Conservation (phyloP, 306 rosid species). For the Prunus mira region DNA sequence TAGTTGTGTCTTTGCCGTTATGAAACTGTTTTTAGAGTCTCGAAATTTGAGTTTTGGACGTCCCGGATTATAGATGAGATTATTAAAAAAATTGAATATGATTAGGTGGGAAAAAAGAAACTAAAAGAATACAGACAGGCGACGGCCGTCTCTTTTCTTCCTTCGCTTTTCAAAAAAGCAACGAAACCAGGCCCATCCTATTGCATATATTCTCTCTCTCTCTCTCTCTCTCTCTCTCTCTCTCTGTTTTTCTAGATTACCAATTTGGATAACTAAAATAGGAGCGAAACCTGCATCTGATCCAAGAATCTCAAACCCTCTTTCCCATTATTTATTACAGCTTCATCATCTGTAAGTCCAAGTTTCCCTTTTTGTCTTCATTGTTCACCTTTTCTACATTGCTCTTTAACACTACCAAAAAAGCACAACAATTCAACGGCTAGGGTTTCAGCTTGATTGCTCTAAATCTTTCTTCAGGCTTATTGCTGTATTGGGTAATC, state of each 20-base stretch:
- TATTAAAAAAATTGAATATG: too few species aligned
- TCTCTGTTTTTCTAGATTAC: not conserved
- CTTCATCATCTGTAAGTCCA: slow-evolving; percentile 62
- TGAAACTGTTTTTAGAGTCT: too few species aligned
- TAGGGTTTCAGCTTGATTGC: slow-evolving; percentile 45
- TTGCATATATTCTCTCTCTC: not conserved
- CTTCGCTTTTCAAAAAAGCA: not conserved
- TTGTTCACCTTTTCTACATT: slow-evolving; percentile 20
- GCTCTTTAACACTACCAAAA: not conserved
- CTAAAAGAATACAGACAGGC: not conserved
- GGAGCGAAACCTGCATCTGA: slow-evolving; percentile 38
- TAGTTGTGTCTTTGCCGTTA: too few species aligned
- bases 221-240: not conserved
- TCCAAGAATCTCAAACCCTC: slow-evolving; percentile 42
- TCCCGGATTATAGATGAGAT: too few species aligned
- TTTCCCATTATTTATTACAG: slow-evolving; percentile 1
- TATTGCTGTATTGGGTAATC: slow-evolving; percentile 10
- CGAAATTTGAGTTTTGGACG: too few species aligned
- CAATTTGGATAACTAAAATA: slow-evolving; percentile 28
- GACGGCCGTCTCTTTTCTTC: not conserved
- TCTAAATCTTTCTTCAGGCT: not conserved
- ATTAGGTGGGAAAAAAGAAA: not conserved
- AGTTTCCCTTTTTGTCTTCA: slow-evolving; percentile 28
- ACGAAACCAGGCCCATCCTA: not conserved
- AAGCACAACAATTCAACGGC: not conserved